Evolutionary conservation across 2,329 filamentous ascomycete species (phyloP).

Genomic region (Sclerotinia nivalis): DNA sequence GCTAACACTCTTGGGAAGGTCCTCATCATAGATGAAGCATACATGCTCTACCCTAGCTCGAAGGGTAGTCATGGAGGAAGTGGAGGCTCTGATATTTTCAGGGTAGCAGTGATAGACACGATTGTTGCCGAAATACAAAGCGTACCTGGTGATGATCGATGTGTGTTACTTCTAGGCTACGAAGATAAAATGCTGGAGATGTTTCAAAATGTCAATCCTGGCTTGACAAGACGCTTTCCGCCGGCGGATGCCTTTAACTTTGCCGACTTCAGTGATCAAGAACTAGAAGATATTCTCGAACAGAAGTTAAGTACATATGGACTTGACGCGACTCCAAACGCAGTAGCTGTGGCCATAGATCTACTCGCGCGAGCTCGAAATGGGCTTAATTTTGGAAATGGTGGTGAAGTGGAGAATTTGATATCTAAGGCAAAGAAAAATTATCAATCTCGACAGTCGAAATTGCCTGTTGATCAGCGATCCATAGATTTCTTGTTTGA

Average conservation of each 20-base stretch:
- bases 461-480: conserved; percentile 24
- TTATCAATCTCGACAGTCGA: conserved; percentile 34
- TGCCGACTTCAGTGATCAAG: conserved; percentile 62
- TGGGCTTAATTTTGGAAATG: conserved; percentile 69
- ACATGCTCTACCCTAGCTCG: conserved; percentile 56
- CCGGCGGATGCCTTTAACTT: conserved; percentile 65
- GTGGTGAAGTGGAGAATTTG: conserved; percentile 72
- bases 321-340: conserved; percentile 54
- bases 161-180: conserved; percentile 71
- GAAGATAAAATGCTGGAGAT: conserved; percentile 68
- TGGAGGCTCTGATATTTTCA: conserved; percentile 52
- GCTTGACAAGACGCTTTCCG: conserved; percentile 65
- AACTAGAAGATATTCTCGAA: conserved; percentile 61
- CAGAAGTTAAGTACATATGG: conserved; percentile 61
- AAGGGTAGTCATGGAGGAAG: conserved; percentile 25
- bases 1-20: conserved; percentile 69
- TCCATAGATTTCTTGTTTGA: conserved; percentile 35
- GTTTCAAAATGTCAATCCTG: conserved; percentile 74
- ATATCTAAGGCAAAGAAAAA: conserved; percentile 52
- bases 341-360: conserved; percentile 56
- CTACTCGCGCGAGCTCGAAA: conserved; percentile 63
- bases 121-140: conserved; percentile 72
- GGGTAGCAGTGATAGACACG: conserved; percentile 68
- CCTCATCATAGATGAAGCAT: conserved; percentile 78
- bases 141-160: conserved; percentile 68